Evolutionary conservation across 495 filamentous ascomycete species (phyloP).

Genomic region (Aspergillus bertholletiae): DNA sequence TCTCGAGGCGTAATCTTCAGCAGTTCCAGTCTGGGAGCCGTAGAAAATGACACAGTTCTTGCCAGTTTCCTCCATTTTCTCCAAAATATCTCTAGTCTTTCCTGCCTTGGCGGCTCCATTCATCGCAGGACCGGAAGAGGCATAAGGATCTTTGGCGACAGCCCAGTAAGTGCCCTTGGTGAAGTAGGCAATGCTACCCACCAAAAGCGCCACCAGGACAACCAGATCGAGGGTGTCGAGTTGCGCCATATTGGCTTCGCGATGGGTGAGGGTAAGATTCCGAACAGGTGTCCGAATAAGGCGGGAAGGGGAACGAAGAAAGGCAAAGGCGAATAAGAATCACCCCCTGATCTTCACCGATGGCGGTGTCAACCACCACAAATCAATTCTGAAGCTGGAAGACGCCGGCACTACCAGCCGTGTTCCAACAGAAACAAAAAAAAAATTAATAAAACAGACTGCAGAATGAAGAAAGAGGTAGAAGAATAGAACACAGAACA

Average conservation of each 20-base stretch:
- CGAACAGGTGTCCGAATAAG: not conserved
- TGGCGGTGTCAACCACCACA: not conserved
- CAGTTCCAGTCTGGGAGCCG: constrained; percentile 96
- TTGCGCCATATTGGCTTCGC: constrained; percentile 69
- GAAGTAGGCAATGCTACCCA: constrained; percentile 92
- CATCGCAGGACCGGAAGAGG: constrained; percentile 58
- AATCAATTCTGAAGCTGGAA: not conserved
- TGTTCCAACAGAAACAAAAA: constrained; percentile 6
- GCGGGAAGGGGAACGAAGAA: constrained; percentile 7
- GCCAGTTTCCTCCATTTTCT: constrained; percentile 91
- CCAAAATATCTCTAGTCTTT: constrained; percentile 85
- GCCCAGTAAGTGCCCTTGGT: constrained; percentile 95
- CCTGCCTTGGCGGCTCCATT: constrained; percentile 75
- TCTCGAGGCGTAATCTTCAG: constrained; percentile 97
- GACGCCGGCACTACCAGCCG: not conserved
- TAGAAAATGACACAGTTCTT: constrained; percentile 99
- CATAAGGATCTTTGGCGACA: constrained; percentile 77
- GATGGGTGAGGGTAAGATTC: not conserved
- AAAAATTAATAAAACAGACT: constrained; percentile 16
- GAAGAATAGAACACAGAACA: constrained; percentile 6
- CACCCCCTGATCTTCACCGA: not conserved
- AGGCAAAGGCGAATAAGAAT: constrained; percentile 4
- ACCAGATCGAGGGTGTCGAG: constrained; percentile 92
- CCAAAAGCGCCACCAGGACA: constrained; percentile 78
- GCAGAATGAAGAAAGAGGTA: constrained; percentile 17